Conservation (phyloP, 2,329 filamentous ascomycete genomes). For the Colletotrichum sojae region DNA sequence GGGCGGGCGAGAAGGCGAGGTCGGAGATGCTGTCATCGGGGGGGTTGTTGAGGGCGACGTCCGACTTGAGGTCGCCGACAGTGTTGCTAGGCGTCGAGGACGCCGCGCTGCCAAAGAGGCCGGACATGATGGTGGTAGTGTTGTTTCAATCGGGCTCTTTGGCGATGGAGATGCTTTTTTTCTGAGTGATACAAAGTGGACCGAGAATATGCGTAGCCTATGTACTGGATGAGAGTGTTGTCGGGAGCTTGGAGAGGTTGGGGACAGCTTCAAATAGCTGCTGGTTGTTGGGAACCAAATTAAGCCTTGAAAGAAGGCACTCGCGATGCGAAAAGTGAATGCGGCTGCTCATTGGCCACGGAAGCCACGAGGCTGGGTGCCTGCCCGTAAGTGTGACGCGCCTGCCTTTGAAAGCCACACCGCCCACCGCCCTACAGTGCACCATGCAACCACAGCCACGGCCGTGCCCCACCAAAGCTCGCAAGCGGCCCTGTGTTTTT, state of each 20-base stretch:
- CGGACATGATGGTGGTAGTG: slow-evolving; percentile 68
- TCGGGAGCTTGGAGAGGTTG: not conserved
- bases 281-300: slow-evolving; percentile 1
- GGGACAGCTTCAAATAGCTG: slow-evolving; percentile 30
- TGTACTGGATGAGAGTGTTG: not conserved
- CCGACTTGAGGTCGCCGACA: slow-evolving; percentile 90
- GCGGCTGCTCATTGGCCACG: slow-evolving; percentile 24
- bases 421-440: not conserved
- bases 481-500: slow-evolving; percentile 18
- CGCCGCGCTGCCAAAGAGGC: slow-evolving; percentile 70
- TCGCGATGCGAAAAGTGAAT: slow-evolving; percentile 40
- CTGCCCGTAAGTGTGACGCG: slow-evolving; percentile 6
- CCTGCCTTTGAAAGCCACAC: slow-evolving; percentile 22
- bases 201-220: not conserved
- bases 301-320: slow-evolving; percentile 27
- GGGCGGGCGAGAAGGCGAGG: slow-evolving; percentile 82
- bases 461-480: slow-evolving; percentile 19
- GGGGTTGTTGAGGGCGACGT: slow-evolving; percentile 82
- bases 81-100: slow-evolving; percentile 75
- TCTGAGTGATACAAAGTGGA: too few relatives aligned
- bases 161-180: not conserved
- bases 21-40: slow-evolving; percentile 93
- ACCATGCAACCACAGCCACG: slow-evolving; percentile 23
- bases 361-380: slow-evolving; percentile 37
- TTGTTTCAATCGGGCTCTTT: not conserved